Evolutionary conservation across 768 basidiomycete species (phyloP), one percentile per base, ranked within the genome.

Genomic region (Bullera alba): DNA sequence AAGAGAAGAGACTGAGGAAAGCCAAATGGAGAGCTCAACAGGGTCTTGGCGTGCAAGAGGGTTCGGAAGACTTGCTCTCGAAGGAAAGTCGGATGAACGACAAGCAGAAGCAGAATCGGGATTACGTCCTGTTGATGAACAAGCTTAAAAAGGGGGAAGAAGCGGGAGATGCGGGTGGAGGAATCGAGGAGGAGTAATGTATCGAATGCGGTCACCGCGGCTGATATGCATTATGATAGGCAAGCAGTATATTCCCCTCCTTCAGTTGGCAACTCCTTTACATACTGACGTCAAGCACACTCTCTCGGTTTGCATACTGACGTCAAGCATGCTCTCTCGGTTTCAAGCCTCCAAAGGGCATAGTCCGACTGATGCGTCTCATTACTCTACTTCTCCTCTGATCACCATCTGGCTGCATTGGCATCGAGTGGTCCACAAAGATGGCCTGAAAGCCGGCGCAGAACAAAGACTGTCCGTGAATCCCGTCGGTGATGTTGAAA

Each of bases 1-100:
- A 83, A 48, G 87, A 87, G 67, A 77, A 83, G 56, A 80, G 77
- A 56, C 82, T 84, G 56, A 77, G 80, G 48, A 90, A 87, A 69
- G 85, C 87, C 5, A 60, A 63, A 35, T 74, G 73, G 73, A 43
- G 71, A 22, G 61, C 61, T 8, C 55, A 55, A 37, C 68, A 73
- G 49, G 73, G 73, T 15, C 51, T 74, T 12, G 52, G 56, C 4
- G 25, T 53, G 10, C 68, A 68, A 45, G 65, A 66, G 12, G 65
- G 66, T 5, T 53, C 47, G 1, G 54, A 48, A n/a, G 58, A 16
- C 17, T 17, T 25, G 8, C 32, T 53, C 16, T 48, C 47, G 36
- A 42, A 46, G 19, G 46, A 45, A 23, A n/a, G n/a, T n/a, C n/a
- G n/a, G n/a, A 50, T 34, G 42, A 50, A 49, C 16, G 63, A 65